Percentiles rank a stretch among this genome's conserved stretches.
Evolutionary conservation across 345 rosid genomes (phyloP).

Genomic region (Eucalyptus curtisii): DNA sequence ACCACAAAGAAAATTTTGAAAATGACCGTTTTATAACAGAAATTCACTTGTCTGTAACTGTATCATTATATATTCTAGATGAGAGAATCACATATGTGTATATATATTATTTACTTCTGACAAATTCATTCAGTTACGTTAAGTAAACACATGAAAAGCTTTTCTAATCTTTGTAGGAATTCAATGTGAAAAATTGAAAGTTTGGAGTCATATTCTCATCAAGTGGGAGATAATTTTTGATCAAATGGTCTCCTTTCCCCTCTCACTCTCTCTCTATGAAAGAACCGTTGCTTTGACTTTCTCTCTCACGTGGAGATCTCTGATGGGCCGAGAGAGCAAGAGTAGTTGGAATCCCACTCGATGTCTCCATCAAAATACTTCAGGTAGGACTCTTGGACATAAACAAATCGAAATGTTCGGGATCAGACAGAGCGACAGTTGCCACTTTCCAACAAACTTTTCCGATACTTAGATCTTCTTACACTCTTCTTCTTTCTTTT

Average conservation of each 20-base stretch:
- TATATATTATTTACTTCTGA: not conserved
- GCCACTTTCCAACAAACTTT: not conserved
- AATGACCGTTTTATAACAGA: accelerated
- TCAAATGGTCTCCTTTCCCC: not conserved
- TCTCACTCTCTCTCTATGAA: not conserved
- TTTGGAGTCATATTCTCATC: not conserved
- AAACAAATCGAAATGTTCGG: not conserved
- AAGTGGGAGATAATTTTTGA: not conserved
- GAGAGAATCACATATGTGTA: accelerated
- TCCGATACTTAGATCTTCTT: not conserved
- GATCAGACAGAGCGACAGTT: not conserved
- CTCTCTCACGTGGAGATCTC: not conserved
- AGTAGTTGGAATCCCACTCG: not conserved
- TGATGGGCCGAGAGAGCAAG: not conserved
- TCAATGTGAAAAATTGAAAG: not conserved
- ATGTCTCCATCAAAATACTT: not conserved
- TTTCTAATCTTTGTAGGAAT: not conserved
- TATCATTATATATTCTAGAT: not conserved
- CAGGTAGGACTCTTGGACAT: not conserved
- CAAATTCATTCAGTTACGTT: not conserved
- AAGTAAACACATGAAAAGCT: not conserved
- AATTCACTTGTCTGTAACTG: accelerated
- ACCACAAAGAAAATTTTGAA: not conserved
- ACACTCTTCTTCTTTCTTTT: too few relatives aligned
- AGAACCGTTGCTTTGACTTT: not conserved